Percentiles rank a stretch among this genome's conserved stretches.
Conservation (phyloP, 2,329 filamentous ascomycete genomes). For the Arthrobotrys entomopaga region DNA sequence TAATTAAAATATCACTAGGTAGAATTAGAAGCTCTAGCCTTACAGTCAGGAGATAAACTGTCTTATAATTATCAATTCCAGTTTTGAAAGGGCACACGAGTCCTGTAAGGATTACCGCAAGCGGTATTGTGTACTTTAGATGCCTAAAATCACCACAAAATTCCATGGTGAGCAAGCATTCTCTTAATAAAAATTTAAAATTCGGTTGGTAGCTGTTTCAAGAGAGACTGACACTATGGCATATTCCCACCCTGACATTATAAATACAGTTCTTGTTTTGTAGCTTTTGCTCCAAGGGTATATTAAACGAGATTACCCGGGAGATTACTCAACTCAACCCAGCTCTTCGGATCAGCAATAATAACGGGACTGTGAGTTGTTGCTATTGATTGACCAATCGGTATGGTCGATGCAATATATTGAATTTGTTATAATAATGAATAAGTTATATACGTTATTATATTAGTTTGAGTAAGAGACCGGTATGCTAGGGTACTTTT, state of each 20-base stretch:
- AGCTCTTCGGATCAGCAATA: background rate
- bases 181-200: background rate
- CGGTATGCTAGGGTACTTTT: no score
- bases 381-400: background rate
- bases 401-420: background rate
- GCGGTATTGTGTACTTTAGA: slow-evolving; percentile 74
- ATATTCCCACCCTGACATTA: slow-evolving; percentile 46
- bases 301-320: no score
- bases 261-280: background rate
- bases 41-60: slow-evolving; percentile 69
- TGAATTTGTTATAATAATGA: no score
- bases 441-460: no score
- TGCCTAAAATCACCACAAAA: slow-evolving; percentile 65
- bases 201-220: background rate
- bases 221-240: slow-evolving; percentile 35
- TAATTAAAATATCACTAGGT: background rate
- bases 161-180: slow-evolving; percentile 7
- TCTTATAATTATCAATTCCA: slow-evolving; percentile 71
- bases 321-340: background rate
- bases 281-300: no score
- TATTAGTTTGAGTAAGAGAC: no score
- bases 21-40: slow-evolving; percentile 7
- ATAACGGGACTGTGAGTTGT: background rate
- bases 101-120: slow-evolving; percentile 69
- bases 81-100: slow-evolving; percentile 72